Conservation (phyloP, 1,139 yeast species). For the Candida pseudocylindracea region DNA sequence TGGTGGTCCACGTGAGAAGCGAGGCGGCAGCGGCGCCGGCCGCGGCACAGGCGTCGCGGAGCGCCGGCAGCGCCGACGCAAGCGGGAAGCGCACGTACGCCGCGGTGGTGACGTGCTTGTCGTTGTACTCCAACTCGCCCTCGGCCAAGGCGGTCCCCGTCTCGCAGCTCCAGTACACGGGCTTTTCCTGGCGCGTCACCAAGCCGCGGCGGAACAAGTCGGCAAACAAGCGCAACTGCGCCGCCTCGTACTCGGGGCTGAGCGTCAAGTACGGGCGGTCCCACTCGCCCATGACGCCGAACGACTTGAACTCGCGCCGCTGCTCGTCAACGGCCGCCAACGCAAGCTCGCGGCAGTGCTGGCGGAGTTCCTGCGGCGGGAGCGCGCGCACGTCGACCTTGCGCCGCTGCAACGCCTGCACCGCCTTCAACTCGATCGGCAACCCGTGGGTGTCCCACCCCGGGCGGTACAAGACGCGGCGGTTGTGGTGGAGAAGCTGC, state of each 20-base stretch:
- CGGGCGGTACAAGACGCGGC: conserved; percentile 48
- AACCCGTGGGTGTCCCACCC: conserved; percentile 99
- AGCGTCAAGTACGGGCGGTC: conserved; percentile 50
- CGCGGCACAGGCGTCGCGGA: conserved; percentile 1
- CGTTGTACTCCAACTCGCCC: conserved; percentile 79
- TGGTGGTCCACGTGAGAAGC: conserved; percentile 78
- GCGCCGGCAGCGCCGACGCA: neutral
- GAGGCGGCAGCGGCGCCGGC: conserved; percentile 4
- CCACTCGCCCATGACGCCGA: conserved; percentile 78
- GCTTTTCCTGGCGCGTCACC: conserved; percentile 68
- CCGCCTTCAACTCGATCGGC: conserved; percentile 81
- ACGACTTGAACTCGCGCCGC: conserved; percentile 33
- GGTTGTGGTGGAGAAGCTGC: conserved; percentile 34
- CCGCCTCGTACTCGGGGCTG: conserved; percentile 42
- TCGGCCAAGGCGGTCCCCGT: conserved; percentile 90
- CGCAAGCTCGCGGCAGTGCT: conserved; percentile 50
- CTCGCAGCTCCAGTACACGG: conserved; percentile 96
- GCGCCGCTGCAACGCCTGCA: conserved; percentile 6
- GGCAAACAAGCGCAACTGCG: conserved; percentile 52
- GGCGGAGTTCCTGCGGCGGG: conserved; percentile 28
- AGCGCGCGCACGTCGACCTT: conserved; percentile 7
- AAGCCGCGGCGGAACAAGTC: conserved; percentile 43
- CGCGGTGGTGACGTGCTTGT: conserved; percentile 48
- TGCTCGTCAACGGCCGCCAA: conserved; percentile 39
- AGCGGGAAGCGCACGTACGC: conserved; percentile 52